Percentiles rank a stretch among this genome's conserved stretches.
These are phyloP conservation scores for Dalbergia oliveri DNA, from an alignment of 306 rosid genomes.

Conservation along the genomic window DNA sequence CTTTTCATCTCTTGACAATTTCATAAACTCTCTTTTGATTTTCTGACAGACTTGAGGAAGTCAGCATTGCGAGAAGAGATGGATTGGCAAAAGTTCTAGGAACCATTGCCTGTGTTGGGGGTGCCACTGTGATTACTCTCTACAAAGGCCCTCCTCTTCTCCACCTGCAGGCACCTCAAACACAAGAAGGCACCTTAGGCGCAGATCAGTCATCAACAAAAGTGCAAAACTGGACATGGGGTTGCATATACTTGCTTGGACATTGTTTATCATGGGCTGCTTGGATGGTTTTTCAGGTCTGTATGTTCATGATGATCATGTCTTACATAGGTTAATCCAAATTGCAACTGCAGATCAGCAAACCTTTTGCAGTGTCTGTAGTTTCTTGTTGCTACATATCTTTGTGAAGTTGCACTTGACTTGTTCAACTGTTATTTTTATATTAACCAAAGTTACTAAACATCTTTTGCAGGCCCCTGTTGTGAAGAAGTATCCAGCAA, in stretches of 20 bases:
- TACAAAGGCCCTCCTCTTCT: constrained; percentile 83
- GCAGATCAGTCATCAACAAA: constrained; percentile 53
- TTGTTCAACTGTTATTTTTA: constrained; percentile 6
- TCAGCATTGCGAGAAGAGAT: constrained; percentile 63
- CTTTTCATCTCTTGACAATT: constrained; percentile 7
- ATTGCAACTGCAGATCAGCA: neutral
- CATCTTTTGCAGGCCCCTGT: constrained; percentile 66
- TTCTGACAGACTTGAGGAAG: constrained; percentile 62
- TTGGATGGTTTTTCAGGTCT: constrained; percentile 85
- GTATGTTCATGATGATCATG: neutral
- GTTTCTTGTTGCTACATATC: neutral
- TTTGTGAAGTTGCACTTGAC: neutral
- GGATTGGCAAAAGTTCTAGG: constrained; percentile 77
- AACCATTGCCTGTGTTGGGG: constrained; percentile 76
- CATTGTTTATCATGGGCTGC: constrained; percentile 85
- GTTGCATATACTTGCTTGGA: constrained; percentile 74
- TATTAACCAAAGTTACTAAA: constrained; percentile 13
- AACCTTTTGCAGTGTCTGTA: neutral
- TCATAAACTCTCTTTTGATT: constrained; percentile 7
- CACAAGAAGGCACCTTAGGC: constrained; percentile 42
- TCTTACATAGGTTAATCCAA: neutral
- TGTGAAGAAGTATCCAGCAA: constrained; percentile 72
- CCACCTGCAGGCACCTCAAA: constrained; percentile 49
- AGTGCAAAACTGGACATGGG: constrained; percentile 69
- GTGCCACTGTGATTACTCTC: constrained; percentile 75